Conservation (phyloP, 345 rosid species). For the Sisymbrium altissimum region DNA sequence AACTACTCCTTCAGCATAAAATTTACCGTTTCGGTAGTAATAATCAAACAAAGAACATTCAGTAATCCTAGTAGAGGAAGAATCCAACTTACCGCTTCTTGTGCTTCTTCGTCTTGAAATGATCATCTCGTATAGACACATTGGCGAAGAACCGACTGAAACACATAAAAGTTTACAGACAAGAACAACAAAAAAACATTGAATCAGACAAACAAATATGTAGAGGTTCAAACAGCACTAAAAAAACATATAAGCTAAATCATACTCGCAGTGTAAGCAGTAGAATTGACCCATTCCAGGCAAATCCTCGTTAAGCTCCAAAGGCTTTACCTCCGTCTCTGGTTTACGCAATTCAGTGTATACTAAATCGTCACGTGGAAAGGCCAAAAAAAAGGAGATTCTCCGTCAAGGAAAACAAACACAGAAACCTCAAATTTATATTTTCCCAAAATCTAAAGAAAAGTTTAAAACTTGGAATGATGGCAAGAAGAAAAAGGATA, state of each 20-base stretch:
- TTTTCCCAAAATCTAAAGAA: neutral
- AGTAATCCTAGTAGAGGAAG: neutral
- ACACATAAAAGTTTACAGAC: neutral
- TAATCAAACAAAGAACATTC: neutral
- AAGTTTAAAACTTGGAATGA: neutral
- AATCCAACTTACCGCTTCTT: conserved; percentile 61
- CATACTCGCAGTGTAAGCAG: conserved; percentile 96
- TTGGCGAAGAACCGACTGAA: conserved; percentile 83
- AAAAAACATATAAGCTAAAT: neutral
- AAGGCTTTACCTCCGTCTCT: conserved; percentile 45
- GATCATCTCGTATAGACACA: conserved; percentile 60
- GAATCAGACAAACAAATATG: neutral
- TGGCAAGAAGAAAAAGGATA: conserved; percentile 44
- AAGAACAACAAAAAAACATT: neutral
- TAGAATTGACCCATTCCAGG: conserved; percentile 99
- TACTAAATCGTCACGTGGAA: conserved; percentile 78
- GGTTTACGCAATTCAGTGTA: conserved; percentile 74
- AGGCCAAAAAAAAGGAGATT: neutral
- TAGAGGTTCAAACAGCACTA: neutral
- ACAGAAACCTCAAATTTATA: too few species aligned
- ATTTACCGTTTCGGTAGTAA: neutral
- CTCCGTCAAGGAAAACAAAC: conserved; percentile 36
- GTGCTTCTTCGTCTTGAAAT: conserved; percentile 89
- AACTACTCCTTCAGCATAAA: neutral
- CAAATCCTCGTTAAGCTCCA: conserved; percentile 75